A percentile compares a stretch with the other conserved stretches of the same genome.
phyloP scores from a whole-genome alignment of 2,329 filamentous ascomycete genomes.

The Talaromyces marneffei region DNA sequence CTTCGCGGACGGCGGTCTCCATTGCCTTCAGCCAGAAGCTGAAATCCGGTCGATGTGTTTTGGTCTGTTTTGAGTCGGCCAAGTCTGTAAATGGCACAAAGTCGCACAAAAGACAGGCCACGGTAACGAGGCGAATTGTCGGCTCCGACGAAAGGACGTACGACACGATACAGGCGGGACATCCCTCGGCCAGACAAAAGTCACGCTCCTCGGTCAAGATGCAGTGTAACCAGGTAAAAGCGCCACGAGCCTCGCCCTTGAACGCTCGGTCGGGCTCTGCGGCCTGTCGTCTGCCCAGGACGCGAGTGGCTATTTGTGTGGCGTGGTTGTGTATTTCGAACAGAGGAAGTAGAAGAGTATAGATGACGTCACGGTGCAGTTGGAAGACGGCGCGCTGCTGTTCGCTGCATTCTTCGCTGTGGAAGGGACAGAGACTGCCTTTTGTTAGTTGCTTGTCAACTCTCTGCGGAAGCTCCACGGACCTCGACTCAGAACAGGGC shows the following conservation, averaged over 20 bases:
- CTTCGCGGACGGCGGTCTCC: slow-evolving; percentile 36
- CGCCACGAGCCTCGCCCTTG: slow-evolving; percentile 50
- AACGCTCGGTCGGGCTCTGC: slow-evolving; percentile 55
- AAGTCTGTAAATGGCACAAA: slow-evolving; percentile 25
- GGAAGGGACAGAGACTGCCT: slow-evolving; percentile 32
- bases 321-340: slow-evolving; percentile 53
- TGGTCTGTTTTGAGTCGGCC: slow-evolving; percentile 14
- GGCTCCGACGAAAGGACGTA: slow-evolving; percentile 42
- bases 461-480: not conserved
- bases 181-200: slow-evolving; percentile 53
- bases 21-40: slow-evolving; percentile 36
- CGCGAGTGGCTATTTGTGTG: slow-evolving; percentile 46
- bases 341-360: slow-evolving; percentile 54
- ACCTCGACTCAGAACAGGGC: slow-evolving; percentile 14
- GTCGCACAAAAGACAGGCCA: slow-evolving; percentile 37
- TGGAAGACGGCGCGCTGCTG: slow-evolving; percentile 35
- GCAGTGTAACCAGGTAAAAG: slow-evolving; percentile 56
- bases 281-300: slow-evolving; percentile 43
- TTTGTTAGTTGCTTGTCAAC: not conserved
- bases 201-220: slow-evolving; percentile 53
- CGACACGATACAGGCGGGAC: slow-evolving; percentile 44
- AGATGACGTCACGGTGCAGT: slow-evolving; percentile 54
- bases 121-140: slow-evolving; percentile 39
- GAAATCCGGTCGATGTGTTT: slow-evolving; percentile 25
- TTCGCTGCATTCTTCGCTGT: slow-evolving; percentile 27